Conservation (phyloP, 768 basidiomycete species). For the Cystofilobasidium capitatum region DNA sequence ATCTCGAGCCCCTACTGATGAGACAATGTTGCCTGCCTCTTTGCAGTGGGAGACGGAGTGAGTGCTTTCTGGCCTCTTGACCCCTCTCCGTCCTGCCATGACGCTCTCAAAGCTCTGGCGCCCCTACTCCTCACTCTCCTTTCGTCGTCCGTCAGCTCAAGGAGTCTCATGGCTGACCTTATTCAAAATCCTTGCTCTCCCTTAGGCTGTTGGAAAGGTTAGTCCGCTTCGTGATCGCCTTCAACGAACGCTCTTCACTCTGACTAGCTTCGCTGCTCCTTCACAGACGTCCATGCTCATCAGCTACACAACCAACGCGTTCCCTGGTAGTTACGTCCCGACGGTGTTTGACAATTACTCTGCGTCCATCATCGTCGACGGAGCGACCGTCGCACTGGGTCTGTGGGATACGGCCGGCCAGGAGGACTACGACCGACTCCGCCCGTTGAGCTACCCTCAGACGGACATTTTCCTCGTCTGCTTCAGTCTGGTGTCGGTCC, state of each 20-base stretch:
- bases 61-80: no score
- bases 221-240: no score
- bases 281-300: not conserved
- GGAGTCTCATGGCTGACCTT: no score
- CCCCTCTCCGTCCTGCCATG: no score
- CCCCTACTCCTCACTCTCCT: not conserved
- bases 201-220: not conserved
- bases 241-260: not conserved
- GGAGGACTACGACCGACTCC: slow-evolving; percentile 60
- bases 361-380: slow-evolving; percentile 68
- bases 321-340: slow-evolving; percentile 27
- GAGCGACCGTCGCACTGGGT: slow-evolving; percentile 85
- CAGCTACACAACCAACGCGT: slow-evolving; percentile 5
- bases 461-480: slow-evolving; percentile 99
- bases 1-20: no score
- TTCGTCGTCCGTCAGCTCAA: not conserved
- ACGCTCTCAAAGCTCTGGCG: not conserved
- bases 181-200: not conserved
- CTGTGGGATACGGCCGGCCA: slow-evolving; percentile 99
- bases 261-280: not conserved
- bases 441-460: slow-evolving; percentile 88
- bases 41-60: no score
- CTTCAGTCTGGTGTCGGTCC: slow-evolving; percentile 46
- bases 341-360: slow-evolving; percentile 73
- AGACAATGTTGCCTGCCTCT: no score